Conservation (phyloP, 768 basidiomycete genomes). For the Sarcomyxa edulis region DNA sequence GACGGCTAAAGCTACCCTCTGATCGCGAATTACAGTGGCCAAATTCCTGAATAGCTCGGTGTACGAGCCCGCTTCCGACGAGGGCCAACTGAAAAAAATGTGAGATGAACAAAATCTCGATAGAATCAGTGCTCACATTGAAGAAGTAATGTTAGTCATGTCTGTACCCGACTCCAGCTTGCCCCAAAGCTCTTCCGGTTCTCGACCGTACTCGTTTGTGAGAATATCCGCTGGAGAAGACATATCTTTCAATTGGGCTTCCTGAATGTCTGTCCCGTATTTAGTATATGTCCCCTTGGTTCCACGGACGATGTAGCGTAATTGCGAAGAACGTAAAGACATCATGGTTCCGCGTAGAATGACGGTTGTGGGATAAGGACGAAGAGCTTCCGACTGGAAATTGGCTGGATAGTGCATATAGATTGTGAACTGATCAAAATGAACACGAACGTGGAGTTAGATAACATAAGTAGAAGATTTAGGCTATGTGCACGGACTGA, state of each 20-base stretch:
- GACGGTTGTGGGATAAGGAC: constrained; percentile 54
- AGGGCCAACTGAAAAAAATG: constrained; percentile 52
- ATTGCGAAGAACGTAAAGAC: constrained; percentile 59
- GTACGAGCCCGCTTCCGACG: constrained; percentile 53
- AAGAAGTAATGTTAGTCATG: constrained; percentile 36
- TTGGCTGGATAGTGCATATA: constrained; percentile 42
- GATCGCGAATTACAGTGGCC: constrained; percentile 53
- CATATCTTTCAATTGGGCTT: constrained; percentile 65
- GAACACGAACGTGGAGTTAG: background rate
- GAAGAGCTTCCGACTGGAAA: constrained; percentile 28
- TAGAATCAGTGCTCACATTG: constrained; percentile 23
- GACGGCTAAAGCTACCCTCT: no score
- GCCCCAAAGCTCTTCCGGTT: constrained; percentile 61
- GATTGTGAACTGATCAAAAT: constrained; percentile 44
- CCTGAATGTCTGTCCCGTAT: constrained; percentile 74
- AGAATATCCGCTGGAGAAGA: constrained; percentile 39
- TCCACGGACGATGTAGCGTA: constrained; percentile 70
- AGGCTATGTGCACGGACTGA: constrained; percentile 42
- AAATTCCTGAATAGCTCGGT: constrained; percentile 60
- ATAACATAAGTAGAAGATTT: background rate
- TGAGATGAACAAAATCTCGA: background rate
- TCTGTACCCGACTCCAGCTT: constrained; percentile 48
- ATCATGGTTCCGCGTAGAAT: constrained; percentile 67
- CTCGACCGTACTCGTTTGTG: constrained; percentile 46
- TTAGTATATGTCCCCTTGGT: constrained; percentile 70